These are phyloP conservation scores for Colletotrichum higginsianum DNA, from an alignment of 2,329 filamentous ascomycete species.

Conservation along the genomic window DNA sequence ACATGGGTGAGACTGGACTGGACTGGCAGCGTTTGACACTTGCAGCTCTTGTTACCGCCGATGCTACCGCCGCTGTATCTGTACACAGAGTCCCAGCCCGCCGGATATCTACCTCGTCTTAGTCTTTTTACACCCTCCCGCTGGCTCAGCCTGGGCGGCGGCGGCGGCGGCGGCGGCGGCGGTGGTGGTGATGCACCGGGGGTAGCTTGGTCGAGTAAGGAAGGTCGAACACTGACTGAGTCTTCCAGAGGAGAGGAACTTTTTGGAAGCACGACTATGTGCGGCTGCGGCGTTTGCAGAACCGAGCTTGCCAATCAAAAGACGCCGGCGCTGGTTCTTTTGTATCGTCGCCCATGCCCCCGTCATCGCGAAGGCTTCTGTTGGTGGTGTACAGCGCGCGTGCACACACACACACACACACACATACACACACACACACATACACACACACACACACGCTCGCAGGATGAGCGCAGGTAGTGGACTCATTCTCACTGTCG, in stretches of 20 bases:
- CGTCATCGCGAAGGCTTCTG: conserved; percentile 28
- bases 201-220: conserved; percentile 25
- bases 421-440: not conserved
- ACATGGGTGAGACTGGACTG: conserved; percentile 6
- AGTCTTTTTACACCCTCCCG: not conserved
- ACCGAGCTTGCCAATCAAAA: conserved; percentile 15
- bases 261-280: conserved; percentile 11
- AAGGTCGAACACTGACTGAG: not conserved
- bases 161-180: conserved; percentile 1
- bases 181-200: not conserved
- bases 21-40: not conserved
- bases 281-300: conserved; percentile 2
- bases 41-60: not conserved
- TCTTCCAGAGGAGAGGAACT: conserved; percentile 8
- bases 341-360: not conserved
- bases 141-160: conserved; percentile 3
- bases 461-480: conserved; percentile 11
- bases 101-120: conserved; percentile 14
- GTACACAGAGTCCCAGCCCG: not conserved
- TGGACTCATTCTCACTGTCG: not conserved
- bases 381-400: conserved; percentile 22
- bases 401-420: conserved; percentile 7
- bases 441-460: conserved; percentile 4
- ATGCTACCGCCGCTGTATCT: not conserved
- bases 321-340: not conserved